A percentile compares a stretch with the other conserved stretches of the same genome.
Evolutionary conservation across 495 filamentous ascomycete genomes (phyloP).

Genomic region (Aspergillus hancockii): DNA sequence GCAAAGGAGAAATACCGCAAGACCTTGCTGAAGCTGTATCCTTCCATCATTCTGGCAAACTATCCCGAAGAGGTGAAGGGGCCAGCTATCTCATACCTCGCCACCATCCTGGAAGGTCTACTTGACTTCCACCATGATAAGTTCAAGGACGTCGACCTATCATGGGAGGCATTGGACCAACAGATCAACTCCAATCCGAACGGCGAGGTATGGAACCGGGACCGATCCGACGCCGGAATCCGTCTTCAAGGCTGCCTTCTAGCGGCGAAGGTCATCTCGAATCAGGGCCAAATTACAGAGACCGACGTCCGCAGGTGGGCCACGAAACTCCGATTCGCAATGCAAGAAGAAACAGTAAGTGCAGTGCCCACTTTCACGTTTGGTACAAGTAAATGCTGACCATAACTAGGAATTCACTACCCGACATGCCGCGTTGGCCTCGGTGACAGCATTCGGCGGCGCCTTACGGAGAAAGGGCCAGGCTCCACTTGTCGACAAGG

Average conservation of each 20-base stretch:
- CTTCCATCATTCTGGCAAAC: constrained; percentile 31
- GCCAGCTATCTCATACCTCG: constrained; percentile 36
- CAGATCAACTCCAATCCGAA: constrained; percentile 26
- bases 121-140: constrained; percentile 21
- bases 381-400: background rate
- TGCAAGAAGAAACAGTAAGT: constrained; percentile 47
- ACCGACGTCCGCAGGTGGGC: constrained; percentile 32
- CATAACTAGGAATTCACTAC: constrained; percentile 62
- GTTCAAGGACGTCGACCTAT: constrained; percentile 21
- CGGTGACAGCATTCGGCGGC: constrained; percentile 37
- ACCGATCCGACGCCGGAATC: constrained; percentile 44
- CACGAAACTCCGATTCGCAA: constrained; percentile 37
- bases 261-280: constrained; percentile 50
- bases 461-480: constrained; percentile 26
- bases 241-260: constrained; percentile 59
- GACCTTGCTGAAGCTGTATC: constrained; percentile 30
- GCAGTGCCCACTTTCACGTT: background rate
- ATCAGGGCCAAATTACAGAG: constrained; percentile 14
- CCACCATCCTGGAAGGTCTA: constrained; percentile 31
- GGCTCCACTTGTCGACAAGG: constrained; percentile 28
- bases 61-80: constrained; percentile 33
- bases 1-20: constrained; percentile 24
- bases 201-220: constrained; percentile 39
- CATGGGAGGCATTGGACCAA: constrained; percentile 28
- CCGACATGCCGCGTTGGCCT: constrained; percentile 56